Evolutionary conservation across 352 stramenopile genomes (phyloP), one percentile per base, ranked within the genome.

Genomic region (Globisporangium rhizosaccharum): DNA sequence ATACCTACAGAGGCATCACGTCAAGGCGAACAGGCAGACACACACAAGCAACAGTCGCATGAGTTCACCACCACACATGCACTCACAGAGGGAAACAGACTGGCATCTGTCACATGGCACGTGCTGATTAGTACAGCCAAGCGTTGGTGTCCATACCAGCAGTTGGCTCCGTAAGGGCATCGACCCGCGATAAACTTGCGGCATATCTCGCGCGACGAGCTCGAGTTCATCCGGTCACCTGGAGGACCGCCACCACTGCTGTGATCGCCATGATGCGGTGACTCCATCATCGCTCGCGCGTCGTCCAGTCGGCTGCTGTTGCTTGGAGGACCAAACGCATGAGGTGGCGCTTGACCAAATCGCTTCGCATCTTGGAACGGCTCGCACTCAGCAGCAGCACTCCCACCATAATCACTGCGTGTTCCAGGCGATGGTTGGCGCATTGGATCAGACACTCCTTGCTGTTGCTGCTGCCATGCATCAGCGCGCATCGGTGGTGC

Each of bases 91-190:
- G 47, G 39, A 51, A 45, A 58, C 59, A 45, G 53, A 64, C 56
- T 57, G 51, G 28, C 39, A 42, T 47, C 36, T 58, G 49, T 63
- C 53, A 20, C 36, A 30, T 3, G 11, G 33, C 10, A 12, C 33
- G 33, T 39, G 33, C 33, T 14, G 33, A 39, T 10, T 12, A 10
- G 33, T 39, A 1, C 33, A 39, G 5, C 10, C 33, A 39, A 39
- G 33, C 33, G 33, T 39, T 26, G 18, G 57, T 36, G 42, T 57
- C 61, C 82, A 62, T 93, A 93, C 80, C 80, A 86, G 77, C 85
- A 94, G 68, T 73, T 77, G 54, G 90, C 85, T 30, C 85, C 85
- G 75, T 87, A 92, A 3, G 71, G 82, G 71, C 85, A 94, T 39
- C 72, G 69, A 28, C 79, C 81, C 12, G 65, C 59, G 50, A 88